Conservation (phyloP, 2,329 filamentous ascomycete species). For the Alternaria sp. region DNA sequence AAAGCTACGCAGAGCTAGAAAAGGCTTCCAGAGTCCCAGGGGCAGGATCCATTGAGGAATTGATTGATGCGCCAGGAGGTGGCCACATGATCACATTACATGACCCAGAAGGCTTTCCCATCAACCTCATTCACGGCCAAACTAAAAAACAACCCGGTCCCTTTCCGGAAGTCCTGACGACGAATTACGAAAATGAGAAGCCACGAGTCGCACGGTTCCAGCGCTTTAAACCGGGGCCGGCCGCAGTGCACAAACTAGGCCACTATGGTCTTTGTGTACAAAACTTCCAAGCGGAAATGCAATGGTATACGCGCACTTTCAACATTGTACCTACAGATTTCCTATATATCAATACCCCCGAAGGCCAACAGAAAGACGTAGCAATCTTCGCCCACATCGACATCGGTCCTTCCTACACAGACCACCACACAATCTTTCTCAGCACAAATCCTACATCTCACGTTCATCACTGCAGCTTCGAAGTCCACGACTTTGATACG, state of each 20-base stretch:
- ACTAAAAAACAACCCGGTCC: conserved; percentile 52
- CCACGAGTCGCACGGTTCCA: conserved; percentile 60
- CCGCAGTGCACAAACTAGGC: conserved; percentile 60
- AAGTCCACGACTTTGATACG: conserved; percentile 74
- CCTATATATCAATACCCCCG: conserved; percentile 43
- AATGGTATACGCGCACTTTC: conserved; percentile 58
- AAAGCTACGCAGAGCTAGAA: conserved; percentile 64
- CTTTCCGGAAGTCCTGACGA: conserved; percentile 59
- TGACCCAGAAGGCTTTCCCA: conserved; percentile 63
- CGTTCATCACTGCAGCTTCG: conserved; percentile 74
- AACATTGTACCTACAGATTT: conserved; percentile 59
- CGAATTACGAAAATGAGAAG: conserved; percentile 54
- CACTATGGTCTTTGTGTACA: conserved; percentile 57
- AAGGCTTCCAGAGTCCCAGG: conserved; percentile 56
- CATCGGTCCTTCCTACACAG: conserved; percentile 57
- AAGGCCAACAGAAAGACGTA: conserved; percentile 45
- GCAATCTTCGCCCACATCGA: conserved; percentile 65
- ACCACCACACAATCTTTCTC: conserved; percentile 67
- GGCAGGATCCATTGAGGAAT: conserved; percentile 59
- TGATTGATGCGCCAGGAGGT: conserved; percentile 61
- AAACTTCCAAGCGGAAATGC: conserved; percentile 47
- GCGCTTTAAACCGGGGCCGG: conserved; percentile 61
- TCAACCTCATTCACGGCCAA: conserved; percentile 67
- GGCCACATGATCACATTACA: conserved; percentile 58
- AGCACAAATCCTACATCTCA: conserved; percentile 53